A percentile compares a stretch with the other conserved stretches of the same genome.
Conservation (phyloP, 2,329 filamentous ascomycete species). For the Aspergillus candidus region DNA sequence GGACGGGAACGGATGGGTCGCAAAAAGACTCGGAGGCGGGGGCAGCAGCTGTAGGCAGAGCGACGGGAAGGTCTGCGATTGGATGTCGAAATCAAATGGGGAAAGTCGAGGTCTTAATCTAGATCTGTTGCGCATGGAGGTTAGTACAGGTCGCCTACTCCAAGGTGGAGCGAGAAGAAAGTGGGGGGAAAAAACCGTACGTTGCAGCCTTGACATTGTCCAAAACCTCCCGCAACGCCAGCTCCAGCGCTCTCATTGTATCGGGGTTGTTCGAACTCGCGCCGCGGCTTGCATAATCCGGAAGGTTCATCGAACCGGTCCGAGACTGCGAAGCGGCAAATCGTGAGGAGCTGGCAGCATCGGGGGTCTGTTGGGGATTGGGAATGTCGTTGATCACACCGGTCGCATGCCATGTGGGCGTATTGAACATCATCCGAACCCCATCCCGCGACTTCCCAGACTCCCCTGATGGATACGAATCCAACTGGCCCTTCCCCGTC, state of each 20-base stretch:
- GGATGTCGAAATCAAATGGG: slow-evolving; percentile 74
- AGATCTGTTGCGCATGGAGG: slow-evolving; percentile 28
- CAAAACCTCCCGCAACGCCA: slow-evolving; percentile 77
- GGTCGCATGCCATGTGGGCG: slow-evolving; percentile 67
- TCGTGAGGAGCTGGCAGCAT: slow-evolving; percentile 28
- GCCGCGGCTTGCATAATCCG: slow-evolving; percentile 57
- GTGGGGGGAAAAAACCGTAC: slow-evolving; percentile 45
- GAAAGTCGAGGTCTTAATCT: slow-evolving; percentile 37
- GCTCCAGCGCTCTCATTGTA: slow-evolving; percentile 73
- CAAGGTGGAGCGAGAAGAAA: neutral
- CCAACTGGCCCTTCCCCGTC: slow-evolving; percentile 38
- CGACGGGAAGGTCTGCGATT: slow-evolving; percentile 77
- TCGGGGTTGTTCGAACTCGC: slow-evolving; percentile 66
- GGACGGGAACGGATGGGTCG: slow-evolving; percentile 70
- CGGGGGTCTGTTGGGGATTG: slow-evolving; percentile 42
- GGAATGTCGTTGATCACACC: slow-evolving; percentile 73
- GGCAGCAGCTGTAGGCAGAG: slow-evolving; percentile 76
- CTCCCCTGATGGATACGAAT: slow-evolving; percentile 30
- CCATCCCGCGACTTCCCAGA: slow-evolving; percentile 32
- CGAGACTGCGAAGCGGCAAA: slow-evolving; percentile 28
- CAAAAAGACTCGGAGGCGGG: slow-evolving; percentile 74
- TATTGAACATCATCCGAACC: slow-evolving; percentile 49
- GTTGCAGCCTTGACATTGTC: slow-evolving; percentile 76
- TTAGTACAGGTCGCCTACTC: slow-evolving; percentile 8
- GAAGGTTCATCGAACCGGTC: slow-evolving; percentile 23